Evolutionary conservation across 306 rosid species (phyloP), one percentile per base, ranked within the genome.

Genomic region (Lathyrus tuberosus): DNA sequence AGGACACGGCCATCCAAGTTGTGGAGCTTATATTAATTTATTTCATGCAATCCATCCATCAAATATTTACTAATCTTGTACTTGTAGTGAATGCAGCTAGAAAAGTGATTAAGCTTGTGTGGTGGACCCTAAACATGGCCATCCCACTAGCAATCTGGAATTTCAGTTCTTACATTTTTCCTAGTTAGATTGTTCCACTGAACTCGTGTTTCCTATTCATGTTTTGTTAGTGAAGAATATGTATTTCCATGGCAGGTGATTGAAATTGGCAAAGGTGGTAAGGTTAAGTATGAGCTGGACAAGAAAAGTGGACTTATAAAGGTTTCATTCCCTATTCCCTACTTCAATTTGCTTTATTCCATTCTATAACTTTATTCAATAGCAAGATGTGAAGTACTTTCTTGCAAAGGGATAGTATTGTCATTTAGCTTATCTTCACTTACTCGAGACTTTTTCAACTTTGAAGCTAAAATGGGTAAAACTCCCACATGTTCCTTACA

Each of bases 231-330:
- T 18, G 35, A 43, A 40, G 65, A 74, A 37, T 64, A 68, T 71
- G 62, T 52, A 64, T 81, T 84, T 76, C 46, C 46, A 48, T 75
- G 83, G 49, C 85, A 91, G 99, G 99, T 94, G 61, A 80, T 94
- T 75, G 99, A 94, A 89, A 94, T 94, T 76, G 33, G 95, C 72
- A 88, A 86, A 84, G 99, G 99, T 46, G 81, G 97, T 80, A 94
- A 94, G 89, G 97, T 91, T 68, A 94, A 94, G 84, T 91, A 94
- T 35, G 97, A 94, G 88, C 88, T 94, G 58, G 97, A 94, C 88
- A 94, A 94, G 85, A 24, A 79, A 42, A 87, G 78, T 80, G 95
- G 99, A 74, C 99, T 94, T 74, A 94, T 91, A 73, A 91, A 91
- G 86, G 99, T 94, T 56, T 6, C 49, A 38, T 49, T 67, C 16